Conservation (phyloP, 1,139 yeast species). For the Geotrichum carabidarum region DNA sequence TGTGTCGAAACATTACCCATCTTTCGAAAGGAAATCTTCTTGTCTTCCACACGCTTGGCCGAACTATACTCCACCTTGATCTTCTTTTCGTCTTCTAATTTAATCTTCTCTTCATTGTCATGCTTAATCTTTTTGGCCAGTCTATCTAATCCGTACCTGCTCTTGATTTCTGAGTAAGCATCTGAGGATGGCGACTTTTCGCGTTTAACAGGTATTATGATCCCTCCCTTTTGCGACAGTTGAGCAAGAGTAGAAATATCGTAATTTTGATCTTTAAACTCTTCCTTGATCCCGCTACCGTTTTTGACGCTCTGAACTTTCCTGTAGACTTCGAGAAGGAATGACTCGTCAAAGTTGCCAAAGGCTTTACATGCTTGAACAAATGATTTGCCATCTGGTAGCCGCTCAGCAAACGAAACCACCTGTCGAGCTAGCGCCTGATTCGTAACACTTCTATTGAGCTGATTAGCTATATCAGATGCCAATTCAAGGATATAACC, state of each 20-base stretch:
- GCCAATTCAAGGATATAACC: slow-evolving; percentile 24
- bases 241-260: background rate
- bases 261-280: background rate
- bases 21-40: slow-evolving; percentile 10
- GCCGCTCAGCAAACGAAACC: slow-evolving; percentile 26
- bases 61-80: background rate
- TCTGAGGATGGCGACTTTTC: slow-evolving; percentile 8
- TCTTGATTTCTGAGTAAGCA: slow-evolving; percentile 1
- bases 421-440: slow-evolving; percentile 28
- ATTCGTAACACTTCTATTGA: slow-evolving; percentile 27
- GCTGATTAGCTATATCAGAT: slow-evolving; percentile 28
- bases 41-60: background rate
- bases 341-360: slow-evolving; percentile 30
- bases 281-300: slow-evolving; percentile 5
- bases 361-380: slow-evolving; percentile 31
- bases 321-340: slow-evolving; percentile 26
- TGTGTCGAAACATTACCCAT: slow-evolving; percentile 2
- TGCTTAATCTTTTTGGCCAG: slow-evolving; percentile 17
- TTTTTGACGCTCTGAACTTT: slow-evolving; percentile 4
- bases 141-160: slow-evolving; percentile 12
- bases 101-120: slow-evolving; percentile 8
- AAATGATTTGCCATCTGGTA: slow-evolving; percentile 24
- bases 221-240: slow-evolving; percentile 6
- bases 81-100: slow-evolving; percentile 4
- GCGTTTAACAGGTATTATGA: slow-evolving; percentile 11